Conservation (phyloP, 2,329 filamentous ascomycete genomes). For the Colletotrichum somersetense region DNA sequence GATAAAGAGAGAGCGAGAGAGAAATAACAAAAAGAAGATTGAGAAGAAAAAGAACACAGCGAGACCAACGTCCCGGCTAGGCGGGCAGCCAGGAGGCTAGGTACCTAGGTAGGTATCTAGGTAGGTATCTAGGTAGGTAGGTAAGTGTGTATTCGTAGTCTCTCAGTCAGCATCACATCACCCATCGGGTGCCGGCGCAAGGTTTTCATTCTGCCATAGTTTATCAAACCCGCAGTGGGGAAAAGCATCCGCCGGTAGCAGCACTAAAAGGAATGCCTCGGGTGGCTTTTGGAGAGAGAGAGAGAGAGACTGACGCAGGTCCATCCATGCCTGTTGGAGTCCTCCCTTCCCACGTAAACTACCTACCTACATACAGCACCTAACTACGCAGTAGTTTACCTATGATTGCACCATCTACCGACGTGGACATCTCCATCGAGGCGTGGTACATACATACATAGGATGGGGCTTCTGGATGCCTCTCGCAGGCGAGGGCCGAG, state of each 20-base stretch:
- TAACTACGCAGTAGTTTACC: no score
- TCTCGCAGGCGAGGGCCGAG: neutral
- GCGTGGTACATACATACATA: neutral
- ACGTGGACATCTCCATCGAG: constrained; percentile 2
- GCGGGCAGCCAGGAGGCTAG: constrained; percentile 11
- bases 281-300: neutral
- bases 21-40: neutral
- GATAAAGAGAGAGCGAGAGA: neutral
- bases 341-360: neutral
- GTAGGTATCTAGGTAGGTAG: no score
- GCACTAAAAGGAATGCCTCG: neutral
- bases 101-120: neutral
- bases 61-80: constrained; percentile 27
- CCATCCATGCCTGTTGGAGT: constrained; percentile 33
- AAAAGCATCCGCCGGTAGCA: neutral
- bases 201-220: constrained; percentile 3
- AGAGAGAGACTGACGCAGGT: constrained; percentile 4
- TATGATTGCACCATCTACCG: neutral
- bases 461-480: constrained; percentile 8
- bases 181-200: constrained; percentile 1
- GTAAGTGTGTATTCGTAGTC: neutral
- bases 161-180: constrained; percentile 27
- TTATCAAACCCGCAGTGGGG: constrained; percentile 15
- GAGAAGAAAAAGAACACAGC: neutral
- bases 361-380: neutral